These are phyloP conservation scores for Tylopilus sp. DNA, from an alignment of 768 basidiomycete genomes.

Conservation along the genomic window DNA sequence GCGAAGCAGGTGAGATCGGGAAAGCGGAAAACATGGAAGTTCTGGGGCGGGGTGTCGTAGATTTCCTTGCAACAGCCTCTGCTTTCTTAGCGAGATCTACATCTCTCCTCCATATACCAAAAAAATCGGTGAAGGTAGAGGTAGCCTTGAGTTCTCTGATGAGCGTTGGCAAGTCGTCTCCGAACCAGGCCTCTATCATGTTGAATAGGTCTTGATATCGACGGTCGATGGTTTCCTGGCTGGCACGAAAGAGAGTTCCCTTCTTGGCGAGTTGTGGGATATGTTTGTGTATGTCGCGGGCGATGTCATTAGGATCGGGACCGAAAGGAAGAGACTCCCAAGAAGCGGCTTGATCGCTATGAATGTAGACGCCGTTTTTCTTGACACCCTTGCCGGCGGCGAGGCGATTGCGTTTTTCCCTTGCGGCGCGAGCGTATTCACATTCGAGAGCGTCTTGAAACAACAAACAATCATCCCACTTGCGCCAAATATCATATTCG, in stretches of 20 bases:
- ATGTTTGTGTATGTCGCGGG: slow-evolving; percentile 62
- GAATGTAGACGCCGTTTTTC: slow-evolving; percentile 64
- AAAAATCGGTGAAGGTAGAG: slow-evolving; percentile 66
- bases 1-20: slow-evolving; percentile 33
- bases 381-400: slow-evolving; percentile 72
- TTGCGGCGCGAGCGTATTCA: slow-evolving; percentile 61
- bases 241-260: slow-evolving; percentile 68
- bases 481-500: slow-evolving; percentile 73
- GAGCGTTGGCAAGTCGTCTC: slow-evolving; percentile 59
- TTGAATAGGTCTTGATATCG: slow-evolving; percentile 57
- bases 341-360: slow-evolving; percentile 71
- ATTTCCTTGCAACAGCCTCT: slow-evolving; percentile 13
- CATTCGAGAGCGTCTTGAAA: slow-evolving; percentile 68
- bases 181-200: slow-evolving; percentile 58
- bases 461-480: slow-evolving; percentile 80
- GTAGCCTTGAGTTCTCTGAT: slow-evolving; percentile 61
- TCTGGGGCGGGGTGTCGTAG: slow-evolving; percentile 29
- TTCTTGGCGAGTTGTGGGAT: slow-evolving; percentile 70
- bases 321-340: slow-evolving; percentile 85
- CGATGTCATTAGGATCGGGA: slow-evolving; percentile 71
- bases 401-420: slow-evolving; percentile 65
- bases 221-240: slow-evolving; percentile 60
- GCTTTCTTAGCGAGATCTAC: slow-evolving; percentile 53
- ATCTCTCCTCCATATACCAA: slow-evolving; percentile 75
- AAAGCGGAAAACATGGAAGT: slow-evolving; percentile 55